Base-by-base conservation (phyloP, 202 grass and related monocot species). In the Carex sylvatica region DNA sequence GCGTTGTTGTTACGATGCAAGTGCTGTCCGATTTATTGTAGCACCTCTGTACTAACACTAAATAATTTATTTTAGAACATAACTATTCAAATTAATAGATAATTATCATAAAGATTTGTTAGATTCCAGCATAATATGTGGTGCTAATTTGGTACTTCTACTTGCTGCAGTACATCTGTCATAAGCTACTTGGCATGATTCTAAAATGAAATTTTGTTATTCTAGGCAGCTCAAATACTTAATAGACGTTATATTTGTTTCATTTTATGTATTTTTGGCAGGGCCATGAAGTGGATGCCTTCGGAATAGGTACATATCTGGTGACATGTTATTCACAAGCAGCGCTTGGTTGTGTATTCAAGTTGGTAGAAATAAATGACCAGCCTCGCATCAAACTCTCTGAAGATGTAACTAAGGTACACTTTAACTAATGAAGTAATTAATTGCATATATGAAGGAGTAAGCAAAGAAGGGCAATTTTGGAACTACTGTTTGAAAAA, bases 341-440 rank as follows among this genome's bases (percentile, higher is more conserved):
- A 86, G 91, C 96, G 67, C 96, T 99, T 90, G 96, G 96, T 49
- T 99, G 96, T 88, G 96, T 99, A 35, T 99, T 99, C 88, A 99
- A 99, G 88, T 84, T 99, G 90, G 96, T 99, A 80, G 96, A 99
- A 78, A 99, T 99, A 85, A 99, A 99, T 46, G 87, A 69, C 46
- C 90, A 90, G 78, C 96, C 96, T 88, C 96, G 96, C 74, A 99
- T 99, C 75, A 99, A 99, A 86, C 93, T 99, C 68, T 99, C 96
- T 10, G 96, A 96, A 87, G 96, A 99, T 81, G 88, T 99, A 44
- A 84, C 93, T 81, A 99, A 99, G 94, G 96, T 99, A 82, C 3
- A 69, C 74, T 7, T 56, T 11, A n/a, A 61, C 18, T 20, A 47
- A 72, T 72, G 20, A 59, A 12, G 16, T 55, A 58, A 73, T 71